Conservation (phyloP, 1,284 basidiomycete species). For the Golubevia sp. region DNA sequence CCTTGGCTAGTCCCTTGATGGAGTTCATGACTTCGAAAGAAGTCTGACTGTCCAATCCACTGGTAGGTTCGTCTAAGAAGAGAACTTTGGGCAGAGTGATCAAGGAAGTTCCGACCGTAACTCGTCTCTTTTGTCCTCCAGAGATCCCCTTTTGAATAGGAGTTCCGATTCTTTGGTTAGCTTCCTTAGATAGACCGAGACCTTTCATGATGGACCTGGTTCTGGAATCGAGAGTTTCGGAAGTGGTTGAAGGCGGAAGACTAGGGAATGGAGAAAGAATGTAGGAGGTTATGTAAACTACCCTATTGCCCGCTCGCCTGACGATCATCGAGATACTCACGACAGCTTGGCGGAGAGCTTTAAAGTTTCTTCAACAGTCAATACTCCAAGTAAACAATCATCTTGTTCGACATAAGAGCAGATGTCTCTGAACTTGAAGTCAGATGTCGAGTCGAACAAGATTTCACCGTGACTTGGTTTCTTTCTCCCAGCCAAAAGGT, state of each 20-base stretch:
- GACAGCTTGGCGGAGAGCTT: constrained; percentile 58
- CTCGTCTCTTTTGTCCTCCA: constrained; percentile 62
- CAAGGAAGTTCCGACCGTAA: constrained; percentile 57
- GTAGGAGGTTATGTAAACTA: no score
- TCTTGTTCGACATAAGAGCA: constrained; percentile 63
- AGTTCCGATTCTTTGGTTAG: constrained; percentile 60
- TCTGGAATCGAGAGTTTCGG: constrained; percentile 6
- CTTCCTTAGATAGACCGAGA: constrained; percentile 51
- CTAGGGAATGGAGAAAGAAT: no score
- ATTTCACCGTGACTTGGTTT: constrained; percentile 17
- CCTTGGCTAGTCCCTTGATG: constrained; percentile 19
- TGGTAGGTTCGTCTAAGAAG: constrained; percentile 51
- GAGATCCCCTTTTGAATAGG: constrained; percentile 63
- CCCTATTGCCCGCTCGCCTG: no score
- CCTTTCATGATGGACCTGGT: constrained; percentile 36
- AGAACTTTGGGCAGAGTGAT: constrained; percentile 33
- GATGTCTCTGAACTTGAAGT: constrained; percentile 12
- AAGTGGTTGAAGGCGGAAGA: background rate
- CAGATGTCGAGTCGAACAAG: constrained; percentile 14
- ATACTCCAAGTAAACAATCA: constrained; percentile 62
- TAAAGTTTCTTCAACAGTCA: constrained; percentile 63
- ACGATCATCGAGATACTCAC: no score
- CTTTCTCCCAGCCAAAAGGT: constrained; percentile 57
- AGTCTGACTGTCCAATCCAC: constrained; percentile 36
- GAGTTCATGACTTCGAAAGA: constrained; percentile 37